Evolutionary conservation across 1,284 basidiomycete genomes (phyloP), one percentile per base, ranked within the genome.

Genomic region (Xanthoconium separans): DNA sequence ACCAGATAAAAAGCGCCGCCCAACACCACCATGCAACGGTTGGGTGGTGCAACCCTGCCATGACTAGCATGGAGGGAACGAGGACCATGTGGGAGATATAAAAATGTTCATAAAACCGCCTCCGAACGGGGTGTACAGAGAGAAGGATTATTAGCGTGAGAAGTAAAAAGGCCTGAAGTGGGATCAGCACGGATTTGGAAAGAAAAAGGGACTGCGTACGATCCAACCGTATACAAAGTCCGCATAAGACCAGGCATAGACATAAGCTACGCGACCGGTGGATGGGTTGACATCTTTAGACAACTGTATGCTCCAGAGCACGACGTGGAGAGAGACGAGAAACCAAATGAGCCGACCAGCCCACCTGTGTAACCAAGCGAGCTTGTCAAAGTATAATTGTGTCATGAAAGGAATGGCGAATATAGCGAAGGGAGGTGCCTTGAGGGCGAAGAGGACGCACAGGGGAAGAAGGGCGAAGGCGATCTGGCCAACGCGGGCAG

Each of bases 381-480:
- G 81, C 63, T 91, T 90, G 74, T 95, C 92, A 61, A 89, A 87
- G 61, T 85, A 82, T 33, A 91, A 70, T 50, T 89, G 83, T 24
- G 84, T 81, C 55, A 88, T 77, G 57, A 82, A 81, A 0, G 84
- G 81, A 24, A 87, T 75, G n/a, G 91, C 83, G 62, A 93, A 83
- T 43, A 93, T 64, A 47, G 91, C 91, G 63, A 93, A 87, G 0
- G 93, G 93, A 12, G 88, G 85, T 4, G 88, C 79, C 69, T 93
- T 94, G 68, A 94, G 79, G 4, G 87, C 91, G 54, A 93, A 80
- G 11, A 93, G 75, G 51, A 94, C 77, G 51, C 84, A 84, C 16
- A 94, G 77, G 1, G 92, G 92, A 30, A 91, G 77, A 30, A 94
- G 77, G 2, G 89, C 84, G 64, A 91, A 93, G 2, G 89, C 84